Conservation (phyloP, 257 asterid species). For the Nicotiana undulata region DNA sequence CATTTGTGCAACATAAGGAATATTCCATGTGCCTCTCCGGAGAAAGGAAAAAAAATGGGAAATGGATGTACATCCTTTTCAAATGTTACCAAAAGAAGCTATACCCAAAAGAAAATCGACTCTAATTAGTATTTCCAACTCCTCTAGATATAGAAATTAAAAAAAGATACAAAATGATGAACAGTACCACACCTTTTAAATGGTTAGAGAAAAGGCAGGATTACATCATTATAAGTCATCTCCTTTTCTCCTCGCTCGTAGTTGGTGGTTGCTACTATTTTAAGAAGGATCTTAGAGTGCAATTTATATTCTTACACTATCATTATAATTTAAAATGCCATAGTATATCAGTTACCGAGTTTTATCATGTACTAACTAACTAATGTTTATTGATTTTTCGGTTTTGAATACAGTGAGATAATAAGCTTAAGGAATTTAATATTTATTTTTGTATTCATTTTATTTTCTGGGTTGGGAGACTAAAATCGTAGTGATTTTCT, state of each 20-base stretch:
- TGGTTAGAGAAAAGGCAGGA: too few species aligned
- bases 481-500: too few species aligned
- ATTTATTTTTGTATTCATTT: too few species aligned
- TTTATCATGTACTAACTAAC: neutral
- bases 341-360: neutral
- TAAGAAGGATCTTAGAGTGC: neutral
- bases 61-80: neutral
- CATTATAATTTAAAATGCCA: neutral
- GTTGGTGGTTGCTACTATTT: neutral
- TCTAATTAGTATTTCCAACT: neutral
- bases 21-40: neutral
- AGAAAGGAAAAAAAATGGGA: neutral
- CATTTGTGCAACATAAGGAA: constrained; percentile 1
- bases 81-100: neutral
- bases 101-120: neutral
- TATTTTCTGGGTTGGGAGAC: too few species aligned
- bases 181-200: too few species aligned
- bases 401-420: too few species aligned
- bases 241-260: neutral
- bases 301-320: too few species aligned
- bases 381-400: neutral
- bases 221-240: neutral
- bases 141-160: neutral
- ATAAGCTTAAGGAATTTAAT: too few species aligned
- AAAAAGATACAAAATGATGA: too few species aligned